A percentile compares a stretch with the other conserved stretches of the same genome.
phyloP scores from a whole-genome alignment of 345 rosid genomes.

The Iberis pinnata region DNA sequence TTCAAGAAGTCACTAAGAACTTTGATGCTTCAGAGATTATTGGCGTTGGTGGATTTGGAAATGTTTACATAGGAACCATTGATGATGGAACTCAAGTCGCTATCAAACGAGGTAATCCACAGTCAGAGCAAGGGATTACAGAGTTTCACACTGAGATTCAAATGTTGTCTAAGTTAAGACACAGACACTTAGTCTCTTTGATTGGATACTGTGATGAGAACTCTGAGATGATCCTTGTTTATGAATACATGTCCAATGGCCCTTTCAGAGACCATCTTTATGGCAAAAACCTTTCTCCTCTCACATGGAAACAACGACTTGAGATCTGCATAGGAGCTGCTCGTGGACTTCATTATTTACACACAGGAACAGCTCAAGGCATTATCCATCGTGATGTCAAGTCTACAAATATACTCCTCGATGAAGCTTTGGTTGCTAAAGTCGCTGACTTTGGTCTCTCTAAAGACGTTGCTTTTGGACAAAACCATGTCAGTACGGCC shows the following conservation, averaged over 20 bases:
- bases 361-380: slow-evolving; percentile 84
- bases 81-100: slow-evolving; percentile 74
- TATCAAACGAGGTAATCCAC: slow-evolving; percentile 80
- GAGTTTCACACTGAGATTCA: slow-evolving; percentile 83
- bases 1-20: slow-evolving; percentile 67
- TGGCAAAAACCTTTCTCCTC: slow-evolving; percentile 53
- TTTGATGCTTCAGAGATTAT: slow-evolving; percentile 55
- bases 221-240: slow-evolving; percentile 71
- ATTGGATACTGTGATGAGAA: slow-evolving; percentile 77
- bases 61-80: slow-evolving; percentile 55
- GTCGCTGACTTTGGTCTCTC: slow-evolving; percentile 81
- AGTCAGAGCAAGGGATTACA: slow-evolving; percentile 79
- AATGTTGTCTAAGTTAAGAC: slow-evolving; percentile 80
- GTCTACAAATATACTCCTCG: slow-evolving; percentile 72
- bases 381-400: slow-evolving; percentile 85
- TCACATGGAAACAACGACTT: slow-evolving; percentile 71
- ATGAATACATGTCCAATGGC: slow-evolving; percentile 78
- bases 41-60: slow-evolving; percentile 81
- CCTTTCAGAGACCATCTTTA: slow-evolving; percentile 72
- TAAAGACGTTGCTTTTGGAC: slow-evolving; percentile 65
- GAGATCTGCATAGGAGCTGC: slow-evolving; percentile 82
- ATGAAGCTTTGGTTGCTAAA: slow-evolving; percentile 68
- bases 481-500: slow-evolving; percentile 51
- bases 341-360: slow-evolving; percentile 73
- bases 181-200: slow-evolving; percentile 74